Percentiles rank a stretch among this genome's conserved stretches.
Evolutionary conservation across 176 grass and related monocot genomes (phyloP).

Genomic region (Triticum timopheevii): DNA sequence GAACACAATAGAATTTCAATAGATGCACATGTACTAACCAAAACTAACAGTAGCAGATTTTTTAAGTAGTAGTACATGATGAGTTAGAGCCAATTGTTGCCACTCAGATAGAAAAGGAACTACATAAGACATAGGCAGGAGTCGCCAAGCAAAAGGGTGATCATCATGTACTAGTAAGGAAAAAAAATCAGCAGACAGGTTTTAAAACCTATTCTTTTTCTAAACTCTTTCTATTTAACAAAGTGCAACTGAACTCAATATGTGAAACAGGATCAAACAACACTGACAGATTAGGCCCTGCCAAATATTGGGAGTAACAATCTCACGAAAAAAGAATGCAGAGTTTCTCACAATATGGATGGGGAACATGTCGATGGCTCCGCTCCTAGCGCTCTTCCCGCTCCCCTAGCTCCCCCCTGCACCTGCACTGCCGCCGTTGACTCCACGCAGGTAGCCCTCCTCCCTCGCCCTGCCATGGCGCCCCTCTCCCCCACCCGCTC

Average conservation of each 20-base stretch:
- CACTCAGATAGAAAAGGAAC: not conserved
- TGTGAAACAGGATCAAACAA: constrained; percentile 25
- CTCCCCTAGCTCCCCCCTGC: too few relatives aligned
- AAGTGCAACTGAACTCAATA: not conserved
- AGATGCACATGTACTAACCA: not conserved
- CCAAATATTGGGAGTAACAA: constrained; percentile 8
- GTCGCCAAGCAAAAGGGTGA: not conserved
- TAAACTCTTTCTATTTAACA: constrained; percentile 20
- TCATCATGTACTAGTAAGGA: not conserved
- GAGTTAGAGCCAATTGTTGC: not conserved
- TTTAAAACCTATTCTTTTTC: constrained; percentile 2
- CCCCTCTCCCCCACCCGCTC: too few relatives aligned
- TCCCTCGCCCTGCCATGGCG: too few relatives aligned
- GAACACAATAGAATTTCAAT: too few relatives aligned
- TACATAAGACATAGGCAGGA: not conserved
- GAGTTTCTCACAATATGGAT: too few relatives aligned
- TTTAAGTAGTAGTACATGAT: not conserved
- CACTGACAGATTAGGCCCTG: constrained; percentile 1
- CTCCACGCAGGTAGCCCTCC: too few relatives aligned
- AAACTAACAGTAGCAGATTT: not conserved
- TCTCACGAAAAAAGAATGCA: not conserved
- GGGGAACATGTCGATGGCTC: too few relatives aligned
- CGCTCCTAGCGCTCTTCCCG: too few relatives aligned
- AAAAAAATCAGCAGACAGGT: not conserved
- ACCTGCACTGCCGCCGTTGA: too few relatives aligned